A percentile compares a stretch with the other conserved stretches of the same genome.
Evolutionary conservation across 2,329 filamentous ascomycete genomes (phyloP).

Genomic region (Talaromyces albobiverticillius): DNA sequence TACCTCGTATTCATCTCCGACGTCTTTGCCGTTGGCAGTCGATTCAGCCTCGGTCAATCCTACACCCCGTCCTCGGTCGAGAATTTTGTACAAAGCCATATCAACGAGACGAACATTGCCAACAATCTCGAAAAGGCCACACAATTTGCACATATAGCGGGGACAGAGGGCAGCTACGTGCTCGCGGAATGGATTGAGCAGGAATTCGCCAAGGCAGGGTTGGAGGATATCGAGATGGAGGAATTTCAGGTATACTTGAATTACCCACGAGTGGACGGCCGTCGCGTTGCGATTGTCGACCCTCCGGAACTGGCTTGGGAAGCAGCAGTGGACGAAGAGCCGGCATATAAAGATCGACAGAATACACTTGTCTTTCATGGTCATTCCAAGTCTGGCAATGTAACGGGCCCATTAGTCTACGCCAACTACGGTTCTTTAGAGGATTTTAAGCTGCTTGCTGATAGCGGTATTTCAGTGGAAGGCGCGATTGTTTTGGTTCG

Average conservation of each 20-base stretch:
- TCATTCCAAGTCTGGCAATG: constrained; percentile 81
- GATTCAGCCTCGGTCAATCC: constrained; percentile 63
- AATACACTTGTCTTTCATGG: constrained; percentile 84
- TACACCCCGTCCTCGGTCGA: constrained; percentile 84
- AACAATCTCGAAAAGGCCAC: constrained; percentile 76
- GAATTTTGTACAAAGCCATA: constrained; percentile 67
- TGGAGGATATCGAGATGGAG: constrained; percentile 75
- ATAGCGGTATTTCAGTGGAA: constrained; percentile 68
- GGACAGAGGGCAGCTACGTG: constrained; percentile 88
- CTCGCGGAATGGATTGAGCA: constrained; percentile 80
- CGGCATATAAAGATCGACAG: constrained; percentile 62
- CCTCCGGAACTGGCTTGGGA: constrained; percentile 69
- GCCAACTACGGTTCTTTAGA: constrained; percentile 85
- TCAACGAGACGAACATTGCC: constrained; percentile 67
- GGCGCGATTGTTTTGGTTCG: constrained; percentile 83
- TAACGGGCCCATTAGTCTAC: constrained; percentile 82
- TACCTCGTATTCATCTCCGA: constrained; percentile 86
- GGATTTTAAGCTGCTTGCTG: constrained; percentile 72
- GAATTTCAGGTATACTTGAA: constrained; percentile 89
- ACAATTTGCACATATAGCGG: constrained; percentile 82
- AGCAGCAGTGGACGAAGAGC: constrained; percentile 78
- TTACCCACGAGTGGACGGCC: constrained; percentile 74
- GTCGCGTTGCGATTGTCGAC: constrained; percentile 76
- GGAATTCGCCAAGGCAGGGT: constrained; percentile 66
- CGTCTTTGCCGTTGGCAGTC: constrained; percentile 67